phyloP scores from a whole-genome alignment of 1,139 yeast genomes.

The Wickerhamomyces sp. region DNA sequence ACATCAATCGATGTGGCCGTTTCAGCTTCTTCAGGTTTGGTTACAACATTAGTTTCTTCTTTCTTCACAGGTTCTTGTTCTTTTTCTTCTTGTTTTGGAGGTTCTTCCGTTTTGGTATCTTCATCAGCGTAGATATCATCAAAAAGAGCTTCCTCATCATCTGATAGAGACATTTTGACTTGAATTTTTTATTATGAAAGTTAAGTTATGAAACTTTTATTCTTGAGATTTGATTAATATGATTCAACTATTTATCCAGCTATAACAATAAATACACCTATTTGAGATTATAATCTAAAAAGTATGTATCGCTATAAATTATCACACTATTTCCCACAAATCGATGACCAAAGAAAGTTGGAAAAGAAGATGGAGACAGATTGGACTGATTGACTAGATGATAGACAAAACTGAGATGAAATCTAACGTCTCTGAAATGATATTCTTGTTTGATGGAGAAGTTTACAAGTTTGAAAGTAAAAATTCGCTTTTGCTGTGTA shows the following conservation, averaged over 20 bases:
- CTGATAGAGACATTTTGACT: slow-evolving; percentile 21
- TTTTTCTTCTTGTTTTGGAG: background rate
- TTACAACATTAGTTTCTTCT: slow-evolving; percentile 1
- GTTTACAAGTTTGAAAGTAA: background rate
- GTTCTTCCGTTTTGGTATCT: slow-evolving; percentile 10
- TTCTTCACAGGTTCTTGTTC: slow-evolving; percentile 3
- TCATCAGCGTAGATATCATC: slow-evolving; percentile 39
- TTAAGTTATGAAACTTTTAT: background rate
- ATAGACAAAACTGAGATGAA: too few relatives aligned
- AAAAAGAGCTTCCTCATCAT: slow-evolving; percentile 32
- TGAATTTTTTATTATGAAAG: background rate
- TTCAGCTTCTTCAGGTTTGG: background rate
- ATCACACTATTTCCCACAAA: too few relatives aligned
- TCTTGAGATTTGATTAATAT: background rate
- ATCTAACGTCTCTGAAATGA: too few relatives aligned
- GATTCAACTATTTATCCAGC: background rate
- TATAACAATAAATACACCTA: background rate
- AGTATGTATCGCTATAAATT: too few relatives aligned
- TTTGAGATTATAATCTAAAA: background rate
- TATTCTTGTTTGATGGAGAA: too few relatives aligned
- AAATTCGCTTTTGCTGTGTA: background rate
- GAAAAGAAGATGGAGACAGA: too few relatives aligned
- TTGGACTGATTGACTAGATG: too few relatives aligned
- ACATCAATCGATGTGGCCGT: slow-evolving; percentile 12
- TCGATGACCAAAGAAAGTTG: too few relatives aligned